A percentile compares a stretch with the other conserved stretches of the same genome.
Conservation (phyloP, 352 stramenopile genomes). For the Globisporangium camurandrum region DNA sequence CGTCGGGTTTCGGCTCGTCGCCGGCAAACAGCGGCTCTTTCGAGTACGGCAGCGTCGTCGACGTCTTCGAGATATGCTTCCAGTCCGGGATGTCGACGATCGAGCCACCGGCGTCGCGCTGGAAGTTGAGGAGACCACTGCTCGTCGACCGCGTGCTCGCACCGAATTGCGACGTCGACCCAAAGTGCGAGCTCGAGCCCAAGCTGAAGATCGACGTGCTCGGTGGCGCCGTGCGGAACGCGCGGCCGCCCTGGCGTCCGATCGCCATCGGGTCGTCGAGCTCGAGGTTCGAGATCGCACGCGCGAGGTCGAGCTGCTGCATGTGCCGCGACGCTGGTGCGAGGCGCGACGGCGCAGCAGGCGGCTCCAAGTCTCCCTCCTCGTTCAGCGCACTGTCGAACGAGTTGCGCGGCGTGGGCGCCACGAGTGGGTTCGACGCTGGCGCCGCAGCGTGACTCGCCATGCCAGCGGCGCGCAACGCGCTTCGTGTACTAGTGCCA, state of each 20-base stretch:
- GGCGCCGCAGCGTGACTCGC: background rate
- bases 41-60: slow-evolving; percentile 42
- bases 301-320: slow-evolving; percentile 67
- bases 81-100: slow-evolving; percentile 47
- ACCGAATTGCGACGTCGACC: slow-evolving; percentile 29
- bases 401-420: slow-evolving; percentile 12
- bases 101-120: slow-evolving; percentile 35
- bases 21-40: slow-evolving; percentile 24
- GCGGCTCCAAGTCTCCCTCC: slow-evolving; percentile 13
- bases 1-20: slow-evolving; percentile 4
- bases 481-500: no score
- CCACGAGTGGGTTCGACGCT: slow-evolving; percentile 4
- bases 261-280: slow-evolving; percentile 72
- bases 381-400: slow-evolving; percentile 14
- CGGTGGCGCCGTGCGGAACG: slow-evolving; percentile 34
- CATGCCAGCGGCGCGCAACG: no score
- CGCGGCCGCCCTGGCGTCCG: slow-evolving; percentile 38
- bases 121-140: slow-evolving; percentile 37
- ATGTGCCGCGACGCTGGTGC: slow-evolving; percentile 65
- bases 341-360: slow-evolving; percentile 19
- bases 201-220: slow-evolving; percentile 71
- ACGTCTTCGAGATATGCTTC: slow-evolving; percentile 52
- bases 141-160: slow-evolving; percentile 31
- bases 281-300: slow-evolving; percentile 72
- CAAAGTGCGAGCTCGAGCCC: slow-evolving; percentile 38